A percentile compares a stretch with the other conserved stretches of the same genome.
Evolutionary conservation across 192 early-diverging fungal species (phyloP).

Genomic region (Coemansia sp.): DNA sequence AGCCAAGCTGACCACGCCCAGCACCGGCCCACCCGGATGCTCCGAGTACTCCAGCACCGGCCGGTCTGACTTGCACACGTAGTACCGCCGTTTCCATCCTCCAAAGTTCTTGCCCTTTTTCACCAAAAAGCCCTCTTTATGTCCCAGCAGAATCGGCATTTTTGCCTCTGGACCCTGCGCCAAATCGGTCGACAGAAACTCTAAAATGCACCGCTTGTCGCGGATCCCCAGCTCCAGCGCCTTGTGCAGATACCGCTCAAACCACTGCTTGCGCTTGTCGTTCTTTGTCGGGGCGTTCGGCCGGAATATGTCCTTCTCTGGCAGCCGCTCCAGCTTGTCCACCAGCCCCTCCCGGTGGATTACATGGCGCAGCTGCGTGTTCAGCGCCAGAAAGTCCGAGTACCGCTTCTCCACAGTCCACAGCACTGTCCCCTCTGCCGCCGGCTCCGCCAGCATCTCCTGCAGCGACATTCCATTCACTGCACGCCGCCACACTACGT

Average conservation of each 20-base stretch:
- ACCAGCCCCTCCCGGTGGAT: slow-evolving; percentile 34
- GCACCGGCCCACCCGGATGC: slow-evolving; percentile 66
- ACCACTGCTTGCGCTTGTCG: slow-evolving; percentile 80
- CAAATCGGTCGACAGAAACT: slow-evolving; percentile 75
- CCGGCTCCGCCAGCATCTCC: slow-evolving; percentile 47
- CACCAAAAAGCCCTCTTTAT: slow-evolving; percentile 83
- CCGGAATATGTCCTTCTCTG: slow-evolving; percentile 81
- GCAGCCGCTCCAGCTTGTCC: slow-evolving; percentile 70
- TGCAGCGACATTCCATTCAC: slow-evolving; percentile 48
- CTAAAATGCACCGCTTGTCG: slow-evolving; percentile 64
- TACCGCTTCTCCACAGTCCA: slow-evolving; percentile 90
- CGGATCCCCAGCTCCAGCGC: slow-evolving; percentile 59
- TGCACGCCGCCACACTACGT: slow-evolving; percentile 41
- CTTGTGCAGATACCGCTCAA: slow-evolving; percentile 82
- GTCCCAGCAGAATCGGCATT: slow-evolving; percentile 57
- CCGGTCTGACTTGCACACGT: slow-evolving; percentile 62
- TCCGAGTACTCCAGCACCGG: slow-evolving; percentile 81
- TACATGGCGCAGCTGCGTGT: slow-evolving; percentile 66
- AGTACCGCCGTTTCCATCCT: slow-evolving; percentile 92
- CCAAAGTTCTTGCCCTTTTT: slow-evolving; percentile 97
- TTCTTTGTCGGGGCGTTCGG: slow-evolving; percentile 80
- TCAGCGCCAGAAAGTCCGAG: slow-evolving; percentile 78
- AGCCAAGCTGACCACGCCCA: slow-evolving; percentile 74
- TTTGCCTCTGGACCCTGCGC: slow-evolving; percentile 50
- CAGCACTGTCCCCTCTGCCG: slow-evolving; percentile 55